Percentiles rank a stretch among this genome's conserved stretches.
Conservation (phyloP, 1,284 basidiomycete species). For the Agaricales sp. region DNA sequence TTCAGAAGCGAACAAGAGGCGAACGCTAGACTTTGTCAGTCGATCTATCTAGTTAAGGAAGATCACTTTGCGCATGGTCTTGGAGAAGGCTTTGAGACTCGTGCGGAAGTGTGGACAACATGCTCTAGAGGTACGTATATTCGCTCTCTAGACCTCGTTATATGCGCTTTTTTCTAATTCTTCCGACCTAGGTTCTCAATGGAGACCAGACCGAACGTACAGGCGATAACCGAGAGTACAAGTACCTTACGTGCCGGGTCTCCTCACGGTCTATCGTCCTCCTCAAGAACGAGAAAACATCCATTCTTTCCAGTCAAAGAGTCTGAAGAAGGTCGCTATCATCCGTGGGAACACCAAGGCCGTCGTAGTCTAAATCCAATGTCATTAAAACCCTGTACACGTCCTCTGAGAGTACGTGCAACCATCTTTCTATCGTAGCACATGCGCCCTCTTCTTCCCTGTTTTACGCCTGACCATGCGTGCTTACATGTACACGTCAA, state of each 20-base stretch:
- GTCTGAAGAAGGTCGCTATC: constrained; percentile 59
- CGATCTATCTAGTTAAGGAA: constrained; percentile 56
- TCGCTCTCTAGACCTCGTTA: not conserved
- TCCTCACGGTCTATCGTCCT: constrained; percentile 63
- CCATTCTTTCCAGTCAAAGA: constrained; percentile 45
- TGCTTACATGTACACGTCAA: too few species aligned
- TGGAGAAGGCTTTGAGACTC: constrained; percentile 54
- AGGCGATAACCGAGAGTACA: constrained; percentile 47
- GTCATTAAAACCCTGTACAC: too few species aligned
- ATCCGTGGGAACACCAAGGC: constrained; percentile 71
- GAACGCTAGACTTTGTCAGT: constrained; percentile 52
- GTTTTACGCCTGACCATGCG: too few species aligned
- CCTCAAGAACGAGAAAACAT: constrained; percentile 56
- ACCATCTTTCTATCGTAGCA: too few species aligned
- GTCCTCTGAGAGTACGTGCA: too few species aligned
- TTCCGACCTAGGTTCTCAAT: constrained; percentile 41
- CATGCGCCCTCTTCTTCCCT: too few species aligned
- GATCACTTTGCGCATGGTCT: constrained; percentile 52
- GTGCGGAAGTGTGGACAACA: constrained; percentile 53
- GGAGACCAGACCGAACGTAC: constrained; percentile 58
- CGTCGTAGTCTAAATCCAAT: constrained; percentile 46
- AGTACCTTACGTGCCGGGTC: constrained; percentile 49
- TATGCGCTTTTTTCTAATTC: not conserved
- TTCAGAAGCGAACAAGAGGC: constrained; percentile 61
- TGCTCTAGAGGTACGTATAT: constrained; percentile 41